Evolutionary conservation across 2,329 filamentous ascomycete genomes (phyloP), one percentile per base, ranked within the genome.

Genomic region (Ploettnerulaceae sp.): DNA sequence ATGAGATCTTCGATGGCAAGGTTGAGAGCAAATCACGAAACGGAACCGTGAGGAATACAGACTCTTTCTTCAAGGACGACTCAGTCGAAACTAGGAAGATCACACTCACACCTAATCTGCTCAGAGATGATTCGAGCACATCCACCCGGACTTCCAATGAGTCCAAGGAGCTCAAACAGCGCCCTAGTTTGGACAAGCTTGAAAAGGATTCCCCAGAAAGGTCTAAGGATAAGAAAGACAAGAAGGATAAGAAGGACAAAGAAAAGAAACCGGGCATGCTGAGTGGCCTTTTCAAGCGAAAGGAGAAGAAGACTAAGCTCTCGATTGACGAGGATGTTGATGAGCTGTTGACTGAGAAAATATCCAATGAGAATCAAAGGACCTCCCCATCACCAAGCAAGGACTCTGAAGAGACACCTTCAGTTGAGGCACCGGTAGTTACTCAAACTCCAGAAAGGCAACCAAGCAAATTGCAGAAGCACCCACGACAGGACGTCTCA

Each of bases 41-140:
- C 58, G 89, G 89, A 32, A 91, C 86, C 17, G 77, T 95, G 34
- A 80, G 91, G 54, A 94, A 94, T 63, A 91, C 89, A 4, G 91
- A 97, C 67, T 95, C 91, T 1, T 96, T 97, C 73, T 96, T 96
- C 74, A 95, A 89, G 66, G 93, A 97, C 61, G 91, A 98, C 61
- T 89, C 81, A 24, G 85, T 89, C 28, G 93, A 97, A 67, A 96
- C 93, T 2, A 89, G 94, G 67, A 97, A 97, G 71, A 97, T 98
- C 57, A 95, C 90, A 0, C 77, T 98, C 34, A 98, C 93, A 3
- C 93, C 93, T 1, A 95, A 95, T 57, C 70, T 98, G 43, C 71
- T 97, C 31, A 82, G 91, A 32, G 91, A 97, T 56, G 90, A 96
- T 57, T 75, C 54, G 68, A 72, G 31, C 57, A 59, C 60, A 18